These are phyloP conservation scores for Corylus avellana DNA, from an alignment of 306 rosid species.

Conservation along the genomic window DNA sequence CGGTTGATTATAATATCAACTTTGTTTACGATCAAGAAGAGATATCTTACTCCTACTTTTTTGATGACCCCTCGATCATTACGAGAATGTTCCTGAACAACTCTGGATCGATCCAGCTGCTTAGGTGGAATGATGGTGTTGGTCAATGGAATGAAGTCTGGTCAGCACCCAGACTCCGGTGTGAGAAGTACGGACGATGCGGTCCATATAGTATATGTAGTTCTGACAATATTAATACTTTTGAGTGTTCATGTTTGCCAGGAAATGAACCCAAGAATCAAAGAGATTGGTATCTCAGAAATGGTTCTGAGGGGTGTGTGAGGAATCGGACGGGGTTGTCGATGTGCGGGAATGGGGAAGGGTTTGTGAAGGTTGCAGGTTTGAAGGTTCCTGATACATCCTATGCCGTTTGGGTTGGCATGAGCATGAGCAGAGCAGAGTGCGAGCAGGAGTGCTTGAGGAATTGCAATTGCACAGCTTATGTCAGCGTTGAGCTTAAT, in stretches of 20 bases:
- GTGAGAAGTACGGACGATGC: not conserved
- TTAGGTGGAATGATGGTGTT: not conserved
- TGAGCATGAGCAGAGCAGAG: conserved; percentile 1
- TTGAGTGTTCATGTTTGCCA: conserved; percentile 6
- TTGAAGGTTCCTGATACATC: conserved; percentile 10
- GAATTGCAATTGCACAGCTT: conserved; percentile 42
- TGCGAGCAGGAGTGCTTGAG: conserved; percentile 27
- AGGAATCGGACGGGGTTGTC: not conserved
- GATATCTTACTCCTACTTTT: not conserved
- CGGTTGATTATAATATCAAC: not conserved
- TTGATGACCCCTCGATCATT: not conserved
- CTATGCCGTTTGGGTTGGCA: not conserved
- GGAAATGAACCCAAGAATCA: conserved; percentile 25
- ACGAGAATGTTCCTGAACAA: not conserved
- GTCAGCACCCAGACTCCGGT: not conserved
- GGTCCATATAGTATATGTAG: not conserved
- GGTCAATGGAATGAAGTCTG: not conserved
- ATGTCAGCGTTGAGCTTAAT: conserved; percentile 12
- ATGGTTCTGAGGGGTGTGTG: conserved; percentile 20
- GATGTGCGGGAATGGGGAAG: conserved; percentile 28
- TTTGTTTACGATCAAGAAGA: not conserved
- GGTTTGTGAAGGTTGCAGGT: not conserved
- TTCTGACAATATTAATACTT: not conserved
- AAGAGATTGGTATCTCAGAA: not conserved
- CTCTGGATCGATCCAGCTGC: not conserved